Evolutionary conservation across 345 rosid genomes (phyloP), one percentile per base, ranked within the genome.

Genomic region (Populus pruinosa): DNA sequence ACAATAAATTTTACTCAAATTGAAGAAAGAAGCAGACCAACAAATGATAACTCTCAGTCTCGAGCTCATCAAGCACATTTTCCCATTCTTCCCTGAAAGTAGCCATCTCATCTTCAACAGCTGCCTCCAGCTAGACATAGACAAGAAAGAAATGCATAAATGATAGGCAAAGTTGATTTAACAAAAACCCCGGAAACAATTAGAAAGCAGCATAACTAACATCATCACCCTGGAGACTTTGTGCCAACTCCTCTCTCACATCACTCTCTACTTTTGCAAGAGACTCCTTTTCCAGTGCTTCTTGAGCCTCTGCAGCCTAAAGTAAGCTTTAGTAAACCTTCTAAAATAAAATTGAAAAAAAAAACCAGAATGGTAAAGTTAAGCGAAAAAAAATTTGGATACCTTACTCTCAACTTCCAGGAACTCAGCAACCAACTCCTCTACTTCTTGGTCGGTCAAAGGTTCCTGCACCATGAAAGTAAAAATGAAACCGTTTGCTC

Each of bases 251-350:
- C 87, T 89, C 91, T 82, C 92, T 88, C 71, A 96, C 99, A 83
- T 96, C 99, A 82, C 69, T 85, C 89, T 94, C 97, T 72, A 94
- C 86, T 83, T 75, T 90, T 71, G 88, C 82, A 76, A 94, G 93
- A 66, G 98, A 92, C 83, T 96, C 99, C 80, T 88, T 84, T 83
- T 96, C 99, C 69, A 96, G 96, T 72, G 98, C 89, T 89, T 94
- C 98, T 86, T 96, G 98, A 82, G 97, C 99, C 87, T 94, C 97
- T 79, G 98, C 96, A 83, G 97, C 97, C 98, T 96, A 87, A 83
- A 81, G 84, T 67, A 79, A 86, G 86, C 68, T 85, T 80, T 73
- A 90, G 87, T 77, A 73, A 76, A 68, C 78, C 69, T 71, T 64
- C 70, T 56, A 75, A 84, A 74, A 87, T 8, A 62, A 41, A 50